Base-by-base conservation (phyloP, 306 rosid species). In the Prunus davidiana region DNA sequence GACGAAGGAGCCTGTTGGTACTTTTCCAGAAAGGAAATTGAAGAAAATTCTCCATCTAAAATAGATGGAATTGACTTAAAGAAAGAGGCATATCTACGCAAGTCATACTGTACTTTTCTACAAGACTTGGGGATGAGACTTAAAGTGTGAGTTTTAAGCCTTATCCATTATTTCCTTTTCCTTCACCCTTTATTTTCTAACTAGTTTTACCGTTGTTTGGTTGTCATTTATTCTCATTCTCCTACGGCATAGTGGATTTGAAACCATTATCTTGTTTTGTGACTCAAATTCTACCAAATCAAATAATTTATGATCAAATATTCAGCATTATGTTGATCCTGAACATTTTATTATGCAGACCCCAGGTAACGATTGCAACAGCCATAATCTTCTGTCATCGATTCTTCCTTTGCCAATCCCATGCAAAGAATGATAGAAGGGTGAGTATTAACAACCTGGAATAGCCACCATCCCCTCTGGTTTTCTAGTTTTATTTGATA, bases 351-450 rank as follows among this genome's bases (percentile, higher is more conserved):
- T 68, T 69, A 65, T 88, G 91, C 97, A 95, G 98, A 54, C 98
- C 97, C 71, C 98, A 95, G 88, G 97, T 95, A 77, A 95, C 98
- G 67, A 95, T 95, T 76, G 98, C 98, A 58, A 92, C 98, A 22
- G 98, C 98, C 71, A 95, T 95, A 83, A 92, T 92, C 45, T 95
- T 95, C 85, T 95, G 97, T 72, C 98, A 95, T 67, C 91, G 98
- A 65, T 90, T 95, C 86, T 95, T 92, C 77, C 97, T 92, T 80
- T 89, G 97, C 58, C 98, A 95, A 83, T 95, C 98, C 74, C 98
- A 89, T 84, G 97, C 88, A 64, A 92, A 92, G 86, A 95, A 92
- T 86, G 98, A 95, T 83, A 85, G 98, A 82, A 89, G 98, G 90
- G 98, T 95, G 86, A 87, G 96, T 61, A 10, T 76, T 64, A 18